Evolutionary conservation across 495 filamentous ascomycete genomes (phyloP), one percentile per base, ranked within the genome.

Genomic region (Penicillium turbatum): DNA sequence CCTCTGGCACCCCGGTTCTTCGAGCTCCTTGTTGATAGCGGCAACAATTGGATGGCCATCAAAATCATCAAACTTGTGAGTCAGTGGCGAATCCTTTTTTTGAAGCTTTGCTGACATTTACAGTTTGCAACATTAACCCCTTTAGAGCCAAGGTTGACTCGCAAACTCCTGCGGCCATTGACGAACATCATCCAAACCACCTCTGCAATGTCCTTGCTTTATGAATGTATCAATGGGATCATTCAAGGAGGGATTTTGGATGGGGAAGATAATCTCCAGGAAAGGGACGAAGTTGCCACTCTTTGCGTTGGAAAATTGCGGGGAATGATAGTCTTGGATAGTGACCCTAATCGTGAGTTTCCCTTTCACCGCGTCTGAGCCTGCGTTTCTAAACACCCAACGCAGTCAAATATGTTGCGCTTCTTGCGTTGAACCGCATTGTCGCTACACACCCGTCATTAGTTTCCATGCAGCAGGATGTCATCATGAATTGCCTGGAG

Each of bases 31-130:
- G 91, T 96, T n/a, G 87, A 92, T 46, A 82, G 89, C 29, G 88
- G 86, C 6, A 97, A 98, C 66, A 98, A 98, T 71, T 98, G 93
- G 93, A 97, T 98, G 92, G 92, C 90, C 30, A 97, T 98, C 64
- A 98, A 98, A 62, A 82, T 97, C 49, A 98, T 98, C 64, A 98
- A 98, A 68, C 80, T 98, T 45, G 91, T 93, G 63, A 54, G 85
- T 71, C 15, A 24, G 40, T 15, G 11, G 3, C 11, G 0, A 11
- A 32, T 44, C 5, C 9, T 19, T 1, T 24, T 26, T 36, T 42
- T 31, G 17, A 19, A 11, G 9, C 6, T 11, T 21, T 51, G 43
- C 59, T 70, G 37, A 69, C 50, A 5, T 30, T 13, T 45, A 5
- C 63, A 96, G 89, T 98, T 98, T 79, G 92, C 93, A 34, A 95